Conservation (phyloP, 2,329 filamentous ascomycete species). For the Colletotrichum tropicicola region DNA sequence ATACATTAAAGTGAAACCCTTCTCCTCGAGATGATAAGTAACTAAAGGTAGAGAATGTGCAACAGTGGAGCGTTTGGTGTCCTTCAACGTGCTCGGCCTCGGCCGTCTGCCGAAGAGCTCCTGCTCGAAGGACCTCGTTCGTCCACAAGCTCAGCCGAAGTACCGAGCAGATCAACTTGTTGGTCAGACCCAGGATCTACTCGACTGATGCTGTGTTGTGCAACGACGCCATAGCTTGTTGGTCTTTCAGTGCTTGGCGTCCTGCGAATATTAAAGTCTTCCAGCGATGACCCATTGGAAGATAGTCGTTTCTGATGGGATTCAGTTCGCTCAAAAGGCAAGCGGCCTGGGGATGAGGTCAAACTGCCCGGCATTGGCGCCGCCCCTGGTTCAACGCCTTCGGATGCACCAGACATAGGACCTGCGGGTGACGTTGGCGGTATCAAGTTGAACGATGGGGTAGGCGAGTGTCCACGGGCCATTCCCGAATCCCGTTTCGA, state of each 20-base stretch:
- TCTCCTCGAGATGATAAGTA: neutral
- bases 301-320: conserved; percentile 60
- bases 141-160: conserved; percentile 65
- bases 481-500: conserved; percentile 68
- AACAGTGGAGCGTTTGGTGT: neutral
- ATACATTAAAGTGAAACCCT: neutral
- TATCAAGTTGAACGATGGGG: conserved; percentile 46
- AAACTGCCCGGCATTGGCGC: neutral
- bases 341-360: conserved; percentile 28
- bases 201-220: conserved; percentile 64
- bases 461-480: conserved; percentile 41
- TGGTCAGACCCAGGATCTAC: conserved; percentile 58
- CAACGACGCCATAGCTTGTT: conserved; percentile 64
- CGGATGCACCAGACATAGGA: neutral
- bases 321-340: conserved; percentile 66
- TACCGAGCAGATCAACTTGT: conserved; percentile 58
- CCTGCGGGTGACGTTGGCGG: conserved; percentile 26
- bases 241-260: conserved; percentile 54
- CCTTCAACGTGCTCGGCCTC: conserved; percentile 3
- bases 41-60: neutral
- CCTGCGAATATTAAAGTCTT: conserved; percentile 52
- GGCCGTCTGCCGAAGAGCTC: conserved; percentile 19
- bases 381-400: conserved; percentile 17
- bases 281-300: conserved; percentile 56
- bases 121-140: conserved; percentile 34